Conservation (phyloP, 2,329 filamentous ascomycete species). For the Ceratocystis variospora region DNA sequence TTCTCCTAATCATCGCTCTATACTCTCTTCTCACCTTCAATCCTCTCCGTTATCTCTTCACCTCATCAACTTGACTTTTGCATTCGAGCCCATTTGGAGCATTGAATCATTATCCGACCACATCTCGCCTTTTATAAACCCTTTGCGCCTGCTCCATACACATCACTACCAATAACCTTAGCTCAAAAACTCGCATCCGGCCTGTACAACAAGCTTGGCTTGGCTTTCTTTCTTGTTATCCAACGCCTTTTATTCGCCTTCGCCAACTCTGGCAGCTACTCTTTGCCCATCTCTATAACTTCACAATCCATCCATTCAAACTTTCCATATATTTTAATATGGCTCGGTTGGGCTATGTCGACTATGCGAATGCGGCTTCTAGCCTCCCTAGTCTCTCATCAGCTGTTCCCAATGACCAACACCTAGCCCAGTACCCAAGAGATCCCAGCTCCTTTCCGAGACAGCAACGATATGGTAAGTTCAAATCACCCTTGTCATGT, state of each 20-base stretch:
- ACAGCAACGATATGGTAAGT: conserved; percentile 1
- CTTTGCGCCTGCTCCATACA: not conserved
- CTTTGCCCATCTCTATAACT: not conserved
- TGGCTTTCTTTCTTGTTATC: not conserved
- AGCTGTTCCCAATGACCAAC: not conserved
- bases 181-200: not conserved
- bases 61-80: too few species aligned
- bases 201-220: not conserved
- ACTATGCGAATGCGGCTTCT: not conserved
- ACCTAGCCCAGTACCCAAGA: not conserved
- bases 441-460: not conserved
- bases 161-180: not conserved
- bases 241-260: not conserved
- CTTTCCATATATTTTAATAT: not conserved
- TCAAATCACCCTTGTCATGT: not conserved
- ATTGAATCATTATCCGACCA: not conserved
- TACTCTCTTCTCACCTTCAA: not conserved
- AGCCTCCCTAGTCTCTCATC: not conserved
- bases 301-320: not conserved
- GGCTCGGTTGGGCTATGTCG: not conserved
- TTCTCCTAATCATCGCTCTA: too few species aligned
- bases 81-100: not conserved
- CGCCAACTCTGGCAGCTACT: not conserved
- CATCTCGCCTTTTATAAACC: not conserved
- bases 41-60: too few species aligned